Percentiles rank a stretch among this genome's conserved stretches.
Evolutionary conservation across 2,329 filamentous ascomycete species (phyloP).

Genomic region (Penicillium italicum): DNA sequence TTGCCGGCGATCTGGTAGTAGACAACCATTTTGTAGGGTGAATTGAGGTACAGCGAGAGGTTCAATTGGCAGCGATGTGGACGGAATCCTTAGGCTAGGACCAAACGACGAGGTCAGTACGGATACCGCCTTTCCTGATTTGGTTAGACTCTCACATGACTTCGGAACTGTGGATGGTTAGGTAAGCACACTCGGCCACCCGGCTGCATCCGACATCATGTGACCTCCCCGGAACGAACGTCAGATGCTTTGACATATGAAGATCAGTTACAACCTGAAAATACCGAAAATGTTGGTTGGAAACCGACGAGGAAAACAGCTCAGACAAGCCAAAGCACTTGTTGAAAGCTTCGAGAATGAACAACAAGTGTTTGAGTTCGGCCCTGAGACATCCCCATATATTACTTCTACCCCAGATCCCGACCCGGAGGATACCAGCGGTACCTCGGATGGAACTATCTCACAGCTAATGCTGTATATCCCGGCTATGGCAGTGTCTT

Average conservation of each 20-base stretch:
- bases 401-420: not conserved
- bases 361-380: not conserved
- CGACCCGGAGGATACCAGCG: constrained; percentile 5
- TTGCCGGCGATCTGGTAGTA: constrained; percentile 52
- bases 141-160: constrained; percentile 18
- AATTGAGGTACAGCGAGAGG: constrained; percentile 20
- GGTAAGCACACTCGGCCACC: not conserved
- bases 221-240: constrained; percentile 12
- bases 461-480: constrained; percentile 17
- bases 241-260: not conserved
- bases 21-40: constrained; percentile 48
- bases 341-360: not conserved
- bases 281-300: not conserved
- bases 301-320: not conserved
- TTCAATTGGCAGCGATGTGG: constrained; percentile 26
- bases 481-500: constrained; percentile 20
- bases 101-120: constrained; percentile 26
- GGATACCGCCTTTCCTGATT: constrained; percentile 20
- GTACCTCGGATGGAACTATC: constrained; percentile 24
- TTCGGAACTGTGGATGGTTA: not conserved
- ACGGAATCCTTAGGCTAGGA: constrained; percentile 27
- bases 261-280: not conserved
- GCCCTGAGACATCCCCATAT: not conserved
- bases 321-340: not conserved
- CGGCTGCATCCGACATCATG: constrained; percentile 13